Base-by-base conservation (phyloP, 2,329 filamentous ascomycete genomes). In the Ophiostoma piceae region DNA sequence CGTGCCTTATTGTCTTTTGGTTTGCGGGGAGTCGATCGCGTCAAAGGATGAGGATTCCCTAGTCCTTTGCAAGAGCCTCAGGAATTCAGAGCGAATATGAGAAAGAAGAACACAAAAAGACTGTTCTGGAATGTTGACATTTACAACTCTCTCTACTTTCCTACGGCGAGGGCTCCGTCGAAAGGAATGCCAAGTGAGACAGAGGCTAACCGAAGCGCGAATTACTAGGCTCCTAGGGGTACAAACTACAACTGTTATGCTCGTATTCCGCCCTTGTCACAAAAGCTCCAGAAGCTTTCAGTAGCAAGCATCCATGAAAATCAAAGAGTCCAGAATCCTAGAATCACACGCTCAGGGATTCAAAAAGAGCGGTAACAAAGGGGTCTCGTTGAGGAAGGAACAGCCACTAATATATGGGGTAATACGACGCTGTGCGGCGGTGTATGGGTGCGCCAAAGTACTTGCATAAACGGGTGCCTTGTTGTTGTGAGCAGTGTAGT, bases 171-270 rank as follows among this genome's bases (percentile, higher is more conserved):
- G 16, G 47, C n/a, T 22, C 47, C 47, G 47, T 22, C n/a, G 16
- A 41, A 14, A 57, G 51, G 51, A 57, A 57, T 57, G 51, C 51
- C 51, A 57, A 57, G 51, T 29, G 51, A 57, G n/a, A 57, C 51
- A 22, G 26, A 57, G n/a, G 51, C n/a, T 26, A 22, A 57, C n/a
- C 51, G 51, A 57, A 26, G 51, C n/a, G 51, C 51, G 51, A 57
- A 57, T 57, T 57, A 26, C 26, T 8, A 41, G 39, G 39, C 7
- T 6, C 7, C 16, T 7, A 47, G 16, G 16, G 16, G 26, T 29
- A 47, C 39, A 47, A 19, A 47, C 43, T 47, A 14, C 43, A 3
- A 19, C 2, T 19, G 19, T 7, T 19, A 47, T 47, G 43, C 43
- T 47, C 43, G 43, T 47, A 47, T 47, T 47, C 16, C 43, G 16